Percentiles rank a stretch among this genome's conserved stretches.
Conservation (phyloP, 352 stramenopile species). For the Globisporangium cystogenes region DNA sequence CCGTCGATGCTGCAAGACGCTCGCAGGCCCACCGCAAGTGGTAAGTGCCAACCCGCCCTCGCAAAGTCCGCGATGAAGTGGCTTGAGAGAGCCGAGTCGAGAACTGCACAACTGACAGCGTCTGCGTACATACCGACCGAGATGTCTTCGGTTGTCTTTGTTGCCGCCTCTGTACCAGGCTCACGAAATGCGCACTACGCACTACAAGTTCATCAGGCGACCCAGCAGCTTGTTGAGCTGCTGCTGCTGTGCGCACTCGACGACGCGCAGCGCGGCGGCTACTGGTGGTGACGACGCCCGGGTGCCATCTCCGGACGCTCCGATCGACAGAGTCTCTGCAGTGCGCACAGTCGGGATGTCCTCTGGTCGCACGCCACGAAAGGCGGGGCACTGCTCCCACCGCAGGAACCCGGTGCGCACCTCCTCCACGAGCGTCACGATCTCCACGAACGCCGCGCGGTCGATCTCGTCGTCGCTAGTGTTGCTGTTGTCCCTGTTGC, state of each 20-base stretch:
- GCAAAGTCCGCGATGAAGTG: too few relatives aligned
- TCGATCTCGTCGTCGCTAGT: slow-evolving; percentile 26
- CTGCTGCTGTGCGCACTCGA: slow-evolving; percentile 43
- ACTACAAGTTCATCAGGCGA: slow-evolving; percentile 27
- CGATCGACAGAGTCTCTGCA: background rate
- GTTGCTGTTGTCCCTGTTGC: background rate
- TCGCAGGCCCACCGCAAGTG: too few relatives aligned
- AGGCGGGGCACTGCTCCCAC: slow-evolving; percentile 42
- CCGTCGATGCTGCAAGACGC: too few relatives aligned
- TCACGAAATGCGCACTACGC: too few relatives aligned
- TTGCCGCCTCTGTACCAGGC: too few relatives aligned
- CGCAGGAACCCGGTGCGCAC: slow-evolving; percentile 27
- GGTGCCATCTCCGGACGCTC: background rate
- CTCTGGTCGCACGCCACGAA: slow-evolving; percentile 4
- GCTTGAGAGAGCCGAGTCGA: too few relatives aligned
- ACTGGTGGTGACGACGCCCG: background rate
- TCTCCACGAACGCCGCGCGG: slow-evolving; percentile 42
- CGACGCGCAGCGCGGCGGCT: slow-evolving; percentile 16
- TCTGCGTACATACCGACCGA: too few relatives aligned
- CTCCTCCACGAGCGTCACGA: slow-evolving; percentile 57
- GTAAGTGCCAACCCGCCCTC: too few relatives aligned
- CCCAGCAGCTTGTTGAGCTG: slow-evolving; percentile 29
- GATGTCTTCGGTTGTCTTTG: too few relatives aligned
- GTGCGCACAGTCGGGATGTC: background rate
- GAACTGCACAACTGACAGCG: too few relatives aligned